Evolutionary conservation across 208 protist species (phyloP).

Genomic region (Crithidia sp.): DNA sequence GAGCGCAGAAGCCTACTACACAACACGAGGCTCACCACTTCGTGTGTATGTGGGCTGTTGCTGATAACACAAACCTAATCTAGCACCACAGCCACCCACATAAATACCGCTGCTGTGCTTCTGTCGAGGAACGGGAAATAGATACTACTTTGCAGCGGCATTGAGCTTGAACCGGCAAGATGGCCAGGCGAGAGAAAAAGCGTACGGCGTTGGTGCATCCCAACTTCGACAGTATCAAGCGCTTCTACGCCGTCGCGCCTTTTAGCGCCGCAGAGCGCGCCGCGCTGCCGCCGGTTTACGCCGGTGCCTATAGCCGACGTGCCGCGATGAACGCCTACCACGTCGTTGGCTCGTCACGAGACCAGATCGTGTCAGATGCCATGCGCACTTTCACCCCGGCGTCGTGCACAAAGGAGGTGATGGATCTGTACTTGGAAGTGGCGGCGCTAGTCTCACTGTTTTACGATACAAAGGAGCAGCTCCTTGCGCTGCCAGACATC

Average conservation of each 20-base stretch:
- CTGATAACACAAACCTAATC: too few relatives aligned
- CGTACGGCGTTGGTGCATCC: constrained; percentile 51
- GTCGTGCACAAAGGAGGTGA: constrained; percentile 73
- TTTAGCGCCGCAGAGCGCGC: constrained; percentile 51
- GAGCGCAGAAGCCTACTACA: too few relatives aligned
- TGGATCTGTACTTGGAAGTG: constrained; percentile 71
- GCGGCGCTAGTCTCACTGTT: constrained; percentile 80
- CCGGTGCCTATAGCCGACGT: constrained; percentile 71
- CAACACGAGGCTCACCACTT: too few relatives aligned
- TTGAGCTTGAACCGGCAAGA: background rate
- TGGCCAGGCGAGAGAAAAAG: constrained; percentile 45
- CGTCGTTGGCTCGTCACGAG: constrained; percentile 66
- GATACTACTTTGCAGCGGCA: too few relatives aligned
- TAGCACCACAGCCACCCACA: too few relatives aligned
- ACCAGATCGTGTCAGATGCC: constrained; percentile 69
- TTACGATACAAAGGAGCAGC: constrained; percentile 76
- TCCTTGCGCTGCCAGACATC: constrained; percentile 44
- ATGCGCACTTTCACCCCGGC: constrained; percentile 77
- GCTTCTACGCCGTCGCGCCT: constrained; percentile 65
- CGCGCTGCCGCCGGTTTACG: constrained; percentile 59
- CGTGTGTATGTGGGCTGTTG: too few relatives aligned
- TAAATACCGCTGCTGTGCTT: too few relatives aligned
- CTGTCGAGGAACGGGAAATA: background rate
- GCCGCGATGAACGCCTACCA: constrained; percentile 66
- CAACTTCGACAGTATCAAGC: constrained; percentile 81